Conservation (phyloP, 2,329 filamentous ascomycete genomes). For the Aphanocladium album region DNA sequence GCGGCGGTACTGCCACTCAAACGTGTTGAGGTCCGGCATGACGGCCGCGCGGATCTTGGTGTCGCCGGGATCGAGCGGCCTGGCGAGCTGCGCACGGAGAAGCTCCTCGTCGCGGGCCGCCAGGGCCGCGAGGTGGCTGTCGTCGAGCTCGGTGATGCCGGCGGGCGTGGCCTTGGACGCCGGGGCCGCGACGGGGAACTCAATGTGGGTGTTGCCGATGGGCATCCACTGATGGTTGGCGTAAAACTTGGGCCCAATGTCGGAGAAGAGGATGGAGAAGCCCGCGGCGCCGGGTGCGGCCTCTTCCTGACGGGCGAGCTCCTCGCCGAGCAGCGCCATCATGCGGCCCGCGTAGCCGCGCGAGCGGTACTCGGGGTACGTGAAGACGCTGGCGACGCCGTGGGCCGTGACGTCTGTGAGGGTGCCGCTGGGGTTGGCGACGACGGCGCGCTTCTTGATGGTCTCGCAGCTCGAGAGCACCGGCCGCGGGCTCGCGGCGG, state of each 20-base stretch:
- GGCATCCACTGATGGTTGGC: constrained; percentile 69
- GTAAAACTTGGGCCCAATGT: constrained; percentile 83
- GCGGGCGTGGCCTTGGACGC: constrained; percentile 26
- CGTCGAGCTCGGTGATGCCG: constrained; percentile 41
- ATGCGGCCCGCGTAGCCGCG: constrained; percentile 74
- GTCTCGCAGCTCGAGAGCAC: constrained; percentile 62
- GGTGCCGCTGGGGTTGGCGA: constrained; percentile 30
- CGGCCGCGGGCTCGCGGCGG: constrained; percentile 38
- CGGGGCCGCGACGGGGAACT: constrained; percentile 39
- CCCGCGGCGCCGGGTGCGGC: constrained; percentile 31
- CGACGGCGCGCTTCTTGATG: constrained; percentile 53
- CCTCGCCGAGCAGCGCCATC: constrained; percentile 58
- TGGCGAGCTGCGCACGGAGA: constrained; percentile 49
- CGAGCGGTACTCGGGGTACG: constrained; percentile 59
- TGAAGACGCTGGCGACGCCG: constrained; percentile 78
- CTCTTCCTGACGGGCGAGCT: constrained; percentile 27
- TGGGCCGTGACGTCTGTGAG: constrained; percentile 57
- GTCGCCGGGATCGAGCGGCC: constrained; percentile 15
- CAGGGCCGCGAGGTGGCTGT: constrained; percentile 55
- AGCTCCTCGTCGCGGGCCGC: constrained; percentile 60
- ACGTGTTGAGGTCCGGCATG: constrained; percentile 26
- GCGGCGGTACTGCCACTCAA: constrained; percentile 62
- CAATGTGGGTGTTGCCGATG: constrained; percentile 68
- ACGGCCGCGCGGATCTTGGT: constrained; percentile 29
- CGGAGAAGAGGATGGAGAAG: constrained; percentile 80